These are phyloP conservation scores for Euclidium syriacum DNA, from an alignment of 345 rosid genomes.

Conservation along the genomic window DNA sequence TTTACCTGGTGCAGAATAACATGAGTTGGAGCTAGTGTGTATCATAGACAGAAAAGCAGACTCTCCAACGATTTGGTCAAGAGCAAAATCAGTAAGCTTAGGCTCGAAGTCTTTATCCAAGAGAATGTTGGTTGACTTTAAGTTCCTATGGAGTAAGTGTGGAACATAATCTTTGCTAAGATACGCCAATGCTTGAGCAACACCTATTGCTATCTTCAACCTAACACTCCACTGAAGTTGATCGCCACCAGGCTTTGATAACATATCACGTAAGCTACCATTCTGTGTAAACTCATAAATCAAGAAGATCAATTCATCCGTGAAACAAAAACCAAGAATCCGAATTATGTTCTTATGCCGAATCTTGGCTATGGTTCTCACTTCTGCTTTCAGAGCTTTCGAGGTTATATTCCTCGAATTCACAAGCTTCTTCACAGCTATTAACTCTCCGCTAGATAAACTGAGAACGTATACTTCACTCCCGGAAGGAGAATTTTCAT, in stretches of 20 bases:
- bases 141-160: conserved; percentile 70
- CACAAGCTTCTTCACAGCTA: conserved; percentile 71
- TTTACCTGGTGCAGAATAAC: conserved; percentile 84
- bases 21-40: conserved; percentile 49
- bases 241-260: conserved; percentile 42
- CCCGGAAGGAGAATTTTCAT: conserved; percentile 57
- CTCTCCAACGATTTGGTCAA: conserved; percentile 75
- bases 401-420: conserved; percentile 57
- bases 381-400: conserved; percentile 64
- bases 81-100: conserved; percentile 75
- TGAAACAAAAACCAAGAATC: conserved; percentile 79
- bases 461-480: conserved; percentile 49
- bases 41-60: conserved; percentile 61
- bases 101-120: conserved; percentile 68
- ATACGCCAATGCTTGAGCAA: conserved; percentile 77
- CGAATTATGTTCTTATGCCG: conserved; percentile 73
- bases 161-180: conserved; percentile 77
- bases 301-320: conserved; percentile 64
- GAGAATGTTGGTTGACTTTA: conserved; percentile 72
- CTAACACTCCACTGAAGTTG: conserved; percentile 68
- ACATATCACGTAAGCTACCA: conserved; percentile 74
- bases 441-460: conserved; percentile 70
- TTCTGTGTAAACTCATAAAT: conserved; percentile 62
- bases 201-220: conserved; percentile 71
- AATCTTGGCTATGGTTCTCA: conserved; percentile 80